phyloP scores from a whole-genome alignment of 2,329 filamentous ascomycete species.

The Colletotrichum sp. region DNA sequence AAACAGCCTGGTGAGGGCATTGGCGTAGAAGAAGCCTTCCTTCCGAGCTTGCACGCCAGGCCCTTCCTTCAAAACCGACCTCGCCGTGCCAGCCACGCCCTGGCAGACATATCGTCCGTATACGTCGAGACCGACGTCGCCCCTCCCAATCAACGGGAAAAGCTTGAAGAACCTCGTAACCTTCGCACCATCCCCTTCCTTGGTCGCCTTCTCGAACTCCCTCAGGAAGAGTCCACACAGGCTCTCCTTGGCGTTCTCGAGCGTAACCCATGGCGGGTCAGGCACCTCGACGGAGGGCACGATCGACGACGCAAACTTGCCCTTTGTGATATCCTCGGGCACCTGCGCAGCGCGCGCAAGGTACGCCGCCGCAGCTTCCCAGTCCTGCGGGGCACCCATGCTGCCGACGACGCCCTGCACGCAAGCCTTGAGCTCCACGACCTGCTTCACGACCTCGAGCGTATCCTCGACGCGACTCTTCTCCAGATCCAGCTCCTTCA shows the following conservation, averaged over 20 bases:
- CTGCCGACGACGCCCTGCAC: slow-evolving; percentile 92
- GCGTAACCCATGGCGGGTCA: slow-evolving; percentile 84
- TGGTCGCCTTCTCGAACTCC: slow-evolving; percentile 92
- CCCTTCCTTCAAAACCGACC: slow-evolving; percentile 77
- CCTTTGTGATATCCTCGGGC: slow-evolving; percentile 79
- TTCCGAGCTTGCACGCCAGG: slow-evolving; percentile 53
- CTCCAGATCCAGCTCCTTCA: slow-evolving; percentile 87
- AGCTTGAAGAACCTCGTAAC: slow-evolving; percentile 98
- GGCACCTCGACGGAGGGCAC: slow-evolving; percentile 96
- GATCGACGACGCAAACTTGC: slow-evolving; percentile 87
- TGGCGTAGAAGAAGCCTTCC: slow-evolving; percentile 91
- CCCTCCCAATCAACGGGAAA: slow-evolving; percentile 89
- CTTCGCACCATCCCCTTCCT: slow-evolving; percentile 84
- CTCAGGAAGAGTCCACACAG: slow-evolving; percentile 89
- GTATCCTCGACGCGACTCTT: slow-evolving; percentile 92
- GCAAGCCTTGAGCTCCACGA: slow-evolving; percentile 95
- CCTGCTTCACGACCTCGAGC: slow-evolving; percentile 90
- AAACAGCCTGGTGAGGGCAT: slow-evolving; percentile 88
- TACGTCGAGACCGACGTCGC: slow-evolving; percentile 89
- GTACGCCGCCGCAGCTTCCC: slow-evolving; percentile 95
- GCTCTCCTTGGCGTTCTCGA: slow-evolving; percentile 87
- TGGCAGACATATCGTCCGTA: slow-evolving; percentile 97
- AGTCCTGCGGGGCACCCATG: slow-evolving; percentile 98
- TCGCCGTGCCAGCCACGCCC: slow-evolving; percentile 85
- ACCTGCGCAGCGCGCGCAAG: slow-evolving; percentile 83